Evolutionary conservation across 2,329 filamentous ascomycete genomes (phyloP).

Genomic region (Exserohilum rostratum): DNA sequence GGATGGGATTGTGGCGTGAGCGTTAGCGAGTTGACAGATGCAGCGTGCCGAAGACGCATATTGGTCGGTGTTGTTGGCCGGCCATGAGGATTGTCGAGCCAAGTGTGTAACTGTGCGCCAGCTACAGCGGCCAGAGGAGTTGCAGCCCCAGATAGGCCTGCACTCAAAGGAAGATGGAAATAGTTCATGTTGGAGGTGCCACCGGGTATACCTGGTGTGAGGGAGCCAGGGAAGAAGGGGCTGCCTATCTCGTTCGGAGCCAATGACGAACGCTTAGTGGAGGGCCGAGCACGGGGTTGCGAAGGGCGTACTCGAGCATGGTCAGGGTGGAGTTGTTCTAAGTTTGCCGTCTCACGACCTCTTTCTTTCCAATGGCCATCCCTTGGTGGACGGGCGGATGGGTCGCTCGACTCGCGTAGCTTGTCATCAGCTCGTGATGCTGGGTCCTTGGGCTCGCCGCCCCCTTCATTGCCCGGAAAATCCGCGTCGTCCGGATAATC

Average conservation of each 20-base stretch:
- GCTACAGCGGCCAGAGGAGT: slow-evolving; percentile 82
- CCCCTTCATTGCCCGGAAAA: slow-evolving; percentile 61
- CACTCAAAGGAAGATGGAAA: slow-evolving; percentile 77
- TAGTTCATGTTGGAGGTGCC: slow-evolving; percentile 80
- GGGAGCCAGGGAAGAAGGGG: slow-evolving; percentile 48
- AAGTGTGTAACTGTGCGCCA: slow-evolving; percentile 68
- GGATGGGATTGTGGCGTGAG: slow-evolving; percentile 54
- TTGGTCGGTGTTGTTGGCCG: slow-evolving; percentile 44
- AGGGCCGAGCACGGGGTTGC: slow-evolving; percentile 34
- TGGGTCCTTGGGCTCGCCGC: slow-evolving; percentile 46
- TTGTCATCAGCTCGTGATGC: slow-evolving; percentile 22
- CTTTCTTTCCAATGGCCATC: slow-evolving; percentile 35
- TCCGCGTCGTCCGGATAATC: slow-evolving; percentile 70
- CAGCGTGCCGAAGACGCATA: slow-evolving; percentile 44
- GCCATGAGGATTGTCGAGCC: slow-evolving; percentile 48
- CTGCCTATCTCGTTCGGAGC: slow-evolving; percentile 45
- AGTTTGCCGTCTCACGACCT: slow-evolving; percentile 24
- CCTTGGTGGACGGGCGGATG: slow-evolving; percentile 43
- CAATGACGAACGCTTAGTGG: slow-evolving; percentile 36
- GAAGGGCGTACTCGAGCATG: slow-evolving; percentile 30
- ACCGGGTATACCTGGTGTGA: slow-evolving; percentile 68
- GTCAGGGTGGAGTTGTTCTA: slow-evolving; percentile 21
- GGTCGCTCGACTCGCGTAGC: slow-evolving; percentile 30
- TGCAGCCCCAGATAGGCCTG: slow-evolving; percentile 74
- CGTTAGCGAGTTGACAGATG: slow-evolving; percentile 55